A percentile compares a stretch with the other conserved stretches of the same genome.
Conservation (phyloP, 75 land plant genomes). For the Pinus taeda region DNA sequence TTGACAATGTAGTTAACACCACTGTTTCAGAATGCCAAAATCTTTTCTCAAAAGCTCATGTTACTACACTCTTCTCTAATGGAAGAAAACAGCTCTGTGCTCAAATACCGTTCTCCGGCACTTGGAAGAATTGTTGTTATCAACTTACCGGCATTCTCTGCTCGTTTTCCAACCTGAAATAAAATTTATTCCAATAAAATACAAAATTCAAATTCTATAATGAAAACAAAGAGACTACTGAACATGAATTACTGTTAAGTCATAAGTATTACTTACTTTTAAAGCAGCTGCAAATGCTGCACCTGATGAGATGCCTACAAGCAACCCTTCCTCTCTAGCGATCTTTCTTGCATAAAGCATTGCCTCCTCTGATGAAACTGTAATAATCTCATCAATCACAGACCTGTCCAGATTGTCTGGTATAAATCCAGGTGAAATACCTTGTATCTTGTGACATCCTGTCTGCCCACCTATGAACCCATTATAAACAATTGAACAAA, state of each 20-base stretch:
- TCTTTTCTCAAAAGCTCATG: constrained; percentile 16
- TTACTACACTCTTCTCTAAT: constrained; percentile 28
- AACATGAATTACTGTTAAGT: background rate
- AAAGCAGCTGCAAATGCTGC: constrained; percentile 31
- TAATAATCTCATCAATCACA: constrained; percentile 24
- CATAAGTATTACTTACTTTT: constrained; percentile 8
- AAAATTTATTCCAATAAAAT: background rate
- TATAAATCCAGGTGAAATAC: constrained; percentile 26
- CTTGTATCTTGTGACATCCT: constrained; percentile 24
- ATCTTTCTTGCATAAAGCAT: constrained; percentile 11
- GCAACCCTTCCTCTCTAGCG: constrained; percentile 24
- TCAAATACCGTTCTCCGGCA: constrained; percentile 31
- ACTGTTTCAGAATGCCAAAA: too few relatives aligned
- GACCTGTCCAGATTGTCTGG: constrained; percentile 25
- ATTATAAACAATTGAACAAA: too few relatives aligned
- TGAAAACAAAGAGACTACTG: background rate
- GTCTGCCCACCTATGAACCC: constrained; percentile 15
- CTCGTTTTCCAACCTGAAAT: constrained; percentile 29
- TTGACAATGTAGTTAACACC: too few relatives aligned
- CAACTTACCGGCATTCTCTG: constrained; percentile 36
- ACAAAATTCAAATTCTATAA: background rate
- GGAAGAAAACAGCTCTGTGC: constrained; percentile 30
- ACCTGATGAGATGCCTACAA: constrained; percentile 31
- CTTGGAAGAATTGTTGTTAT: constrained; percentile 31
- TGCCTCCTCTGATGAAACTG: constrained; percentile 22